phyloP scores from a whole-genome alignment of 805 yeast genomes.

The Clavispora phyllophila region DNA sequence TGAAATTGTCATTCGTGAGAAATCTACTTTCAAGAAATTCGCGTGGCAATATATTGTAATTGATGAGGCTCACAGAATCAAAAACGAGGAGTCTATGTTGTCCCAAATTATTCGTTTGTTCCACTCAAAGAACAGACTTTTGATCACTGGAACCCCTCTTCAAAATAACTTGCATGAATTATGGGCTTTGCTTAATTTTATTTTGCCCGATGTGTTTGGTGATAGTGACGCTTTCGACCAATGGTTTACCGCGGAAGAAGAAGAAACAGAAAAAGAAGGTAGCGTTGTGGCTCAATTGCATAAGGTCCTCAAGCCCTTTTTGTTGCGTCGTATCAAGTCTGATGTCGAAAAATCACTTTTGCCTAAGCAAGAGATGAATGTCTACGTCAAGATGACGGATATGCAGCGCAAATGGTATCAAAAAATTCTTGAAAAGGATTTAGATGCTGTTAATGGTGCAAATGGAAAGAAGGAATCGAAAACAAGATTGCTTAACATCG shows the following conservation, averaged over 20 bases:
- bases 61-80: conserved; percentile 81
- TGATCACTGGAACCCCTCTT: conserved; percentile 79
- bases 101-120: conserved; percentile 73
- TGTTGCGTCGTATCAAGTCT: conserved; percentile 68
- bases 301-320: conserved; percentile 69
- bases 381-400: conserved; percentile 70
- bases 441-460: conserved; percentile 83
- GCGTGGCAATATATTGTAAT: conserved; percentile 74
- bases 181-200: conserved; percentile 75
- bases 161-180: conserved; percentile 76
- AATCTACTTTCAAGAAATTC: conserved; percentile 58
- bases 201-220: conserved; percentile 73
- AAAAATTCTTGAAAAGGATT: conserved; percentile 69
- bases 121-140: conserved; percentile 61
- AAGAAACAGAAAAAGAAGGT: conserved; percentile 26
- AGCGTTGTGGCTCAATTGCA: conserved; percentile 63
- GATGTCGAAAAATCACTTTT: conserved; percentile 77
- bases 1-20: conserved; percentile 74
- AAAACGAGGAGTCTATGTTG: conserved; percentile 67
- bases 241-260: conserved; percentile 54
- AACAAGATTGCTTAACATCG: conserved; percentile 71
- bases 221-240: conserved; percentile 69
- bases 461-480: conserved; percentile 70
- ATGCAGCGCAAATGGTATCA: conserved; percentile 80
- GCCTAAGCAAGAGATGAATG: conserved; percentile 70